These are phyloP conservation scores for Pseudogymnoascus pannorum DNA, from an alignment of 2,329 filamentous ascomycete species.

Conservation along the genomic window DNA sequence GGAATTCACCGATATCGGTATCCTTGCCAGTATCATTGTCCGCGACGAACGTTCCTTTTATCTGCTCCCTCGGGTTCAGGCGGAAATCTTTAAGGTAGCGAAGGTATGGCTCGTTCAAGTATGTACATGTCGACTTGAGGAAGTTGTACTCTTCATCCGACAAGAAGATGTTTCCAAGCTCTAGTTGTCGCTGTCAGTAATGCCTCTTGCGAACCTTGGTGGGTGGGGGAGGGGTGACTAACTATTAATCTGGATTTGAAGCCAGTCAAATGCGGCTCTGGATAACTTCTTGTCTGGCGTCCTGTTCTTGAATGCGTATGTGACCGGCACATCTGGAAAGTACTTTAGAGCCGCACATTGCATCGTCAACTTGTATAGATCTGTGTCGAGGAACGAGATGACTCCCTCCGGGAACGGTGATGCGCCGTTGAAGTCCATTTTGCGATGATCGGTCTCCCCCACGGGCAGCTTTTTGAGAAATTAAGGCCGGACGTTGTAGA, in stretches of 20 bases:
- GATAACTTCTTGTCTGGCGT: conserved; percentile 90
- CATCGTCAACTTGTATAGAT: conserved; percentile 92
- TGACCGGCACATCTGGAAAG: conserved; percentile 75
- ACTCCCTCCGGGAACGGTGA: conserved; percentile 67
- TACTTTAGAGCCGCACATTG: conserved; percentile 93
- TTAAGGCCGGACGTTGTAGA: neutral
- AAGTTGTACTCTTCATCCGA: conserved; percentile 74
- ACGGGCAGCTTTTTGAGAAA: neutral
- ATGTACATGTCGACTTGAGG: conserved; percentile 70
- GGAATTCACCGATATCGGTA: conserved; percentile 64
- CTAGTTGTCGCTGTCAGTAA: conserved; percentile 38
- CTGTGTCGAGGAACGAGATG: conserved; percentile 74
- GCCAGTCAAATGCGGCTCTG: conserved; percentile 75
- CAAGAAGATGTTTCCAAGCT: conserved; percentile 74
- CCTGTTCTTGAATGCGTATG: conserved; percentile 91
- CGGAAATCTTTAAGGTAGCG: conserved; percentile 74
- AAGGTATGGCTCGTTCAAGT: conserved; percentile 71
- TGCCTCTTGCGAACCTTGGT: neutral
- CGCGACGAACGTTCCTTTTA: conserved; percentile 51
- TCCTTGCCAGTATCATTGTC: conserved; percentile 53
- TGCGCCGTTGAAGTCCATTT: conserved; percentile 60
- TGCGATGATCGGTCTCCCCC: conserved; percentile 9
- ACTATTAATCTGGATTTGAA: conserved; percentile 77
- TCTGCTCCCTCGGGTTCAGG: conserved; percentile 72
- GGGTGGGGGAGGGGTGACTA: conserved; percentile 33